These are phyloP conservation scores for Trametes punicea DNA, from an alignment of 768 basidiomycete species.

Conservation along the genomic window DNA sequence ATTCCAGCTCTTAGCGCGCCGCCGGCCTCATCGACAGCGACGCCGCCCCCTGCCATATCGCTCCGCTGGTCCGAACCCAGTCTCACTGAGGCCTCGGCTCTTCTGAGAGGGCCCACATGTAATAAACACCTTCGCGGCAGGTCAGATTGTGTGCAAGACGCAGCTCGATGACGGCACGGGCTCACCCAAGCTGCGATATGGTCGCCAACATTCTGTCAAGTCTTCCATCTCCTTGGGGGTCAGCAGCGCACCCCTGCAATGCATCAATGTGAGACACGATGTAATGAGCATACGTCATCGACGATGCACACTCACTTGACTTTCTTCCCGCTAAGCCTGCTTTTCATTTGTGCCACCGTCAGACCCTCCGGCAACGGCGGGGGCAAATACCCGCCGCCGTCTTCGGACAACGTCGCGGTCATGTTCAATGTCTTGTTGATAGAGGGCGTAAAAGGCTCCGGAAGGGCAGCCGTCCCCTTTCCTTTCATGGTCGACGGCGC, in stretches of 20 bases:
- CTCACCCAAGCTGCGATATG: constrained; percentile 78
- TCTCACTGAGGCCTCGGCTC: constrained; percentile 20
- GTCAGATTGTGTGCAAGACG: constrained; percentile 2
- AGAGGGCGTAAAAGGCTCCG: constrained; percentile 65
- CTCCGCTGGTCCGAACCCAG: background rate
- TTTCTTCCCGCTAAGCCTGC: constrained; percentile 64
- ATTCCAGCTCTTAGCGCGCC: background rate
- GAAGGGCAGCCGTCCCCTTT: constrained; percentile 34
- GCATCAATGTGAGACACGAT: background rate
- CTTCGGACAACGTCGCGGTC: constrained; percentile 21
- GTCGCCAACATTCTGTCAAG: constrained; percentile 73
- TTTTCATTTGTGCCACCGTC: constrained; percentile 52
- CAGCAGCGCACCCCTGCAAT: constrained; percentile 60
- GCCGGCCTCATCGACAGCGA: background rate
- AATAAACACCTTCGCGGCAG: constrained; percentile 58
- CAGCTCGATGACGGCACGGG: constrained; percentile 7
- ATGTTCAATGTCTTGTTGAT: constrained; percentile 53
- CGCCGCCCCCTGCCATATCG: background rate
- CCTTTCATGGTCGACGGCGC: constrained; percentile 18
- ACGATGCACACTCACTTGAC: constrained; percentile 50
- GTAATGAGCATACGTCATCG: background rate
- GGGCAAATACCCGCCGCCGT: background rate
- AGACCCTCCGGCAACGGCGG: constrained; percentile 58
- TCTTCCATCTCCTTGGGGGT: constrained; percentile 81
- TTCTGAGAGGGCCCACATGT: constrained; percentile 78